Evolutionary conservation across 805 yeast species (phyloP).

Genomic region (Candida succiphila): DNA sequence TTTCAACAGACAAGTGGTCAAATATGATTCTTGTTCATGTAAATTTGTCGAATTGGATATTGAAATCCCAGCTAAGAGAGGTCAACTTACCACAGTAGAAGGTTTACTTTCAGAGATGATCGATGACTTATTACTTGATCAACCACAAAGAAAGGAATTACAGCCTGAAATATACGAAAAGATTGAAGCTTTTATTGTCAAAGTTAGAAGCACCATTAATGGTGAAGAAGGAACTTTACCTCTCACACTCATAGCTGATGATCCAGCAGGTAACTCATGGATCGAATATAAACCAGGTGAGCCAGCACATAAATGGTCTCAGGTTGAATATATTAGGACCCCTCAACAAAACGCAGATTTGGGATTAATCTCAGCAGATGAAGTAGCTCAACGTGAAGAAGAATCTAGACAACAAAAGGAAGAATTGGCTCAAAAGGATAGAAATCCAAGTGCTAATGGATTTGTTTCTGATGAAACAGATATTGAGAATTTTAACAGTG

Average conservation of each 20-base stretch:
- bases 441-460: conserved; percentile 38
- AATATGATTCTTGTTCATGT: conserved; percentile 78
- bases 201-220: conserved; percentile 48
- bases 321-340: conserved; percentile 69
- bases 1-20: conserved; percentile 83
- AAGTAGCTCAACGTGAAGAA: conserved; percentile 46
- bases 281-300: conserved; percentile 83
- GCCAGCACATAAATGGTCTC: conserved; percentile 84
- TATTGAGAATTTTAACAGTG: conserved; percentile 78
- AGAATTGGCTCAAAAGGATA: conserved; percentile 10
- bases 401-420: conserved; percentile 16
- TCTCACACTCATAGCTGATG: conserved; percentile 70
- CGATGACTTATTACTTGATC: conserved; percentile 72
- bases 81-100: conserved; percentile 87
- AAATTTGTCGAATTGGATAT: conserved; percentile 77
- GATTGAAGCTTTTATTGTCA: conserved; percentile 58
- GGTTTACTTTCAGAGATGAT: conserved; percentile 81
- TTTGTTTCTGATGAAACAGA: conserved; percentile 65
- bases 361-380: conserved; percentile 69
- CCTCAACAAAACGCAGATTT: conserved; percentile 81
- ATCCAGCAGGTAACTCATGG: conserved; percentile 98
- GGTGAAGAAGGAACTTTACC: conserved; percentile 68
- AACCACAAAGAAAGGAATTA: conserved; percentile 60
- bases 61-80: conserved; percentile 92
- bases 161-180: conserved; percentile 72